Percentiles rank a stretch among this genome's conserved stretches.
phyloP scores from a whole-genome alignment of 2,329 filamentous ascomycete genomes.

The Penicillium hordei region DNA sequence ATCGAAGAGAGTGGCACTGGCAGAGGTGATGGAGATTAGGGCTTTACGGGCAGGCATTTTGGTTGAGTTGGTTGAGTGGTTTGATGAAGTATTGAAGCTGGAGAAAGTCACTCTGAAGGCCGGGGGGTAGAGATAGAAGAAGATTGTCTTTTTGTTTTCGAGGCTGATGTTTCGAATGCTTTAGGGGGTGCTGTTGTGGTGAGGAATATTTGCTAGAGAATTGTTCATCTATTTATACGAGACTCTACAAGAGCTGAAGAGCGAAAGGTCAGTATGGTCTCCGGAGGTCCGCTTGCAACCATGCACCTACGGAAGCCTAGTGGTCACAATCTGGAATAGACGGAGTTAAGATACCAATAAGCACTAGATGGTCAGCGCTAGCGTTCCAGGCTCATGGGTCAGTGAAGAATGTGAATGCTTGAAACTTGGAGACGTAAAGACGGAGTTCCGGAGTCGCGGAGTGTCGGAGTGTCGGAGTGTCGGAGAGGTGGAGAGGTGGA shows the following conservation, averaged over 20 bases:
- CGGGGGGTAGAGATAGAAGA: not conserved
- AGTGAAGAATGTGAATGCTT: not conserved
- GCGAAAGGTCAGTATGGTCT: not conserved
- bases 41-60: not conserved
- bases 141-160: not conserved
- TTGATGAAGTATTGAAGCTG: not conserved
- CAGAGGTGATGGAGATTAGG: not conserved
- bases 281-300: not conserved
- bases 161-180: not conserved
- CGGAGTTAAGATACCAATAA: not conserved
- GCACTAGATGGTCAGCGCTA: not conserved
- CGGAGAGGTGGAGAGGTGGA: no score
- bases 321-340: not conserved
- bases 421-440: not conserved
- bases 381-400: not conserved
- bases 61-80: not conserved
- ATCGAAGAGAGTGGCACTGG: not conserved
- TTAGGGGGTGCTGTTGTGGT: not conserved
- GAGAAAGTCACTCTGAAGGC: not conserved
- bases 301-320: not conserved
- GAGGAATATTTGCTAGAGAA: not conserved
- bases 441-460: not conserved
- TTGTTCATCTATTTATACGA: not conserved
- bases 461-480: not conserved
- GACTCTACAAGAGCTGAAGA: not conserved